A percentile compares a stretch with the other conserved stretches of the same genome.
These are phyloP conservation scores for Colletotrichum truncatum DNA, from an alignment of 2,329 filamentous ascomycete genomes.

Conservation along the genomic window DNA sequence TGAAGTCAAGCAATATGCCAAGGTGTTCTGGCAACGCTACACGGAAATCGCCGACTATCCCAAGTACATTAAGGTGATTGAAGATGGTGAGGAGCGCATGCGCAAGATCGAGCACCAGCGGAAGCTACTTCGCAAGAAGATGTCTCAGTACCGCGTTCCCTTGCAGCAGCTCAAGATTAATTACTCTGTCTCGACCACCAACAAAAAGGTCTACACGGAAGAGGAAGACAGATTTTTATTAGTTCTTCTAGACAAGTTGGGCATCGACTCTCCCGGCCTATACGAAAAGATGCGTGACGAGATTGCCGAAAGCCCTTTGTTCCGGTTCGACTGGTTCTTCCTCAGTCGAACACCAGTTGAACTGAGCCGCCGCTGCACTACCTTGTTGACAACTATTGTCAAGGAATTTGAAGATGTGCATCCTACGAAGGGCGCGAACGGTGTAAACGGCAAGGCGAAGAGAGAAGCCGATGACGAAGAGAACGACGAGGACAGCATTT, in stretches of 20 bases:
- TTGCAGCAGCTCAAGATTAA: slow-evolving; percentile 98
- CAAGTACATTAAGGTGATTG: slow-evolving; percentile 89
- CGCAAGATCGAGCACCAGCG: slow-evolving; percentile 91
- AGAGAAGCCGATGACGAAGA: slow-evolving; percentile 82
- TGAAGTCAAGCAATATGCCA: slow-evolving; percentile 91
- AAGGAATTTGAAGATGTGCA: slow-evolving; percentile 87
- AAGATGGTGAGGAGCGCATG: slow-evolving; percentile 90
- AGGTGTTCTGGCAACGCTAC: slow-evolving; percentile 96
- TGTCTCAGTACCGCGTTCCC: slow-evolving; percentile 95
- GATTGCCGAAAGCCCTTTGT: slow-evolving; percentile 91
- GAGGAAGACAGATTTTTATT: slow-evolving; percentile 96
- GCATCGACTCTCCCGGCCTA: slow-evolving; percentile 88
- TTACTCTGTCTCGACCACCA: slow-evolving; percentile 98
- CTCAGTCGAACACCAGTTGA: slow-evolving; percentile 92
- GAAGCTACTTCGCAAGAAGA: slow-evolving; percentile 93
- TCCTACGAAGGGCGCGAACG: slow-evolving; percentile 61
- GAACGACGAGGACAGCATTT: slow-evolving; percentile 82
- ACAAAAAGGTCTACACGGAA: slow-evolving; percentile 99
- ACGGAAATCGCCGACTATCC: slow-evolving; percentile 88
- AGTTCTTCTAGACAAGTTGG: slow-evolving; percentile 91
- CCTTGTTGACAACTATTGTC: slow-evolving; percentile 91
- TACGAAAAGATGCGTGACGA: slow-evolving; percentile 98
- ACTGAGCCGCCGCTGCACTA: slow-evolving; percentile 91
- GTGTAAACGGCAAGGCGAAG: slow-evolving; percentile 75
- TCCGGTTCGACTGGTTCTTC: slow-evolving; percentile 99